These are phyloP conservation scores for Rhytidhysteron rufulum DNA, from an alignment of 2,329 filamentous ascomycete species.

Conservation along the genomic window DNA sequence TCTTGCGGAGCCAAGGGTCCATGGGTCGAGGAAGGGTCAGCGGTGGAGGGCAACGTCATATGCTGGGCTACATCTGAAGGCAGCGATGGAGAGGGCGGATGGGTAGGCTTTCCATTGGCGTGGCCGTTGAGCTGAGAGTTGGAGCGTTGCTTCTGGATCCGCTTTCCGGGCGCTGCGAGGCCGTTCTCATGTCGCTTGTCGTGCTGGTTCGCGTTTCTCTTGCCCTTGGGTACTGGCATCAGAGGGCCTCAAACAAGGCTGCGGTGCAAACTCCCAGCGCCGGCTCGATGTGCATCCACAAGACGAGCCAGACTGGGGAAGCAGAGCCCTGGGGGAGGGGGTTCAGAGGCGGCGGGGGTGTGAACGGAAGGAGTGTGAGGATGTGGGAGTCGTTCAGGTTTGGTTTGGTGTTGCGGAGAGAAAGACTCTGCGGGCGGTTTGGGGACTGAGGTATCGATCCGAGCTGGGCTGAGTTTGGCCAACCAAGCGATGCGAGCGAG, in stretches of 20 bases:
- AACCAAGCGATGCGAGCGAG: too few relatives aligned
- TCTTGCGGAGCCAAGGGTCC: conserved; percentile 5
- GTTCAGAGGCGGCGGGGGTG: background rate
- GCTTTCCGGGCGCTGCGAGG: conserved; percentile 73
- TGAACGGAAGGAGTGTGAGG: too few relatives aligned
- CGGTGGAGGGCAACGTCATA: conserved; percentile 29
- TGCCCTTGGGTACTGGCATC: conserved; percentile 49
- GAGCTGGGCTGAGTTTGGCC: too few relatives aligned
- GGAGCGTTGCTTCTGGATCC: conserved; percentile 50
- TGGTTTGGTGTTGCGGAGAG: background rate
- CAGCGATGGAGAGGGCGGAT: conserved; percentile 36
- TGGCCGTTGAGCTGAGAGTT: conserved; percentile 43
- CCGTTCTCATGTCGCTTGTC: conserved; percentile 78
- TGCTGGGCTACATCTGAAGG: conserved; percentile 36
- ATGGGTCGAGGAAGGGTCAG: conserved; percentile 9
- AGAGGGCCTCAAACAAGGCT: conserved; percentile 27
- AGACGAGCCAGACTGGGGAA: conserved; percentile 45
- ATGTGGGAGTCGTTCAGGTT: background rate
- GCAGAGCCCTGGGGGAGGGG: conserved; percentile 6
- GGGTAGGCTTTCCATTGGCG: conserved; percentile 38
- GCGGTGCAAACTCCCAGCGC: conserved; percentile 33
- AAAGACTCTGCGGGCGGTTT: background rate
- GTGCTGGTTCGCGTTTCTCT: conserved; percentile 43
- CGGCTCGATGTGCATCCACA: conserved; percentile 39
- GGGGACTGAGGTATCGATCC: too few relatives aligned